A percentile compares a stretch with the other conserved stretches of the same genome.
Evolutionary conservation across 2,329 filamentous ascomycete genomes (phyloP).

Genomic region (Stagonosporopsis cucurbitacearum): DNA sequence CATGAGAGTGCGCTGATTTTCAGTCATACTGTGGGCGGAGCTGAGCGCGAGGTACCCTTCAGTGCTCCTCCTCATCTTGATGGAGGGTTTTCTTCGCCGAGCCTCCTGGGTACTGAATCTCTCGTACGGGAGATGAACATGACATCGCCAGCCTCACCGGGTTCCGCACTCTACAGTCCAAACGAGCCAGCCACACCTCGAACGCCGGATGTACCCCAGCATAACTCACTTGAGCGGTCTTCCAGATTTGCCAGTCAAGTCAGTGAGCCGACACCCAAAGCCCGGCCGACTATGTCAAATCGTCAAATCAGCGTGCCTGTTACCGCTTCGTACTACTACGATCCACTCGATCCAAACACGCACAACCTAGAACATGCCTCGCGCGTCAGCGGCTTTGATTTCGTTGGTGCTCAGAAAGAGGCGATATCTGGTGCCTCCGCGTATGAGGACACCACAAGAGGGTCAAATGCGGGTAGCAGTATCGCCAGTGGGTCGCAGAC

Average conservation of each 20-base stretch:
- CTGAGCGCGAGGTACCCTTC: conserved; percentile 22
- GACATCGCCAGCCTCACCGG: conserved; percentile 52
- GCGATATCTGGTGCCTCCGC: conserved; percentile 26
- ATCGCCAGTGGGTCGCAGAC: conserved; percentile 22
- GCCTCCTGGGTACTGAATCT: conserved; percentile 57
- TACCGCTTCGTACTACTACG: conserved; percentile 54
- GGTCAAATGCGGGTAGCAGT: conserved; percentile 31
- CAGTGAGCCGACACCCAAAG: conserved; percentile 48
- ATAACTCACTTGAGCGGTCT: conserved; percentile 38
- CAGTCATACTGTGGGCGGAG: conserved; percentile 21
- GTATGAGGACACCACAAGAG: conserved; percentile 39
- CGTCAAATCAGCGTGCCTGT: conserved; percentile 54
- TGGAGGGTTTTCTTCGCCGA: conserved; percentile 43
- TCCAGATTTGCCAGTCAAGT: conserved; percentile 38
- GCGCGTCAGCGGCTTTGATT: conserved; percentile 55
- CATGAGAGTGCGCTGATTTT: conserved; percentile 11
- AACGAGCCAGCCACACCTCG: conserved; percentile 49
- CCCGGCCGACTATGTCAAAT: conserved; percentile 44
- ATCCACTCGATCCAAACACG: conserved; percentile 52
- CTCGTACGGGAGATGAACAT: conserved; percentile 58
- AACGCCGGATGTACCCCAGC: conserved; percentile 45
- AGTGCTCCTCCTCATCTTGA: conserved; percentile 31
- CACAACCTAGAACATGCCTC: conserved; percentile 57
- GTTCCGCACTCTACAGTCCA: conserved; percentile 44
- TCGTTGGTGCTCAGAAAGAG: conserved; percentile 33